A percentile compares a stretch with the other conserved stretches of the same genome.
Evolutionary conservation across 2,329 filamentous ascomycete genomes (phyloP).

Genomic region (Colletotrichum karsti): DNA sequence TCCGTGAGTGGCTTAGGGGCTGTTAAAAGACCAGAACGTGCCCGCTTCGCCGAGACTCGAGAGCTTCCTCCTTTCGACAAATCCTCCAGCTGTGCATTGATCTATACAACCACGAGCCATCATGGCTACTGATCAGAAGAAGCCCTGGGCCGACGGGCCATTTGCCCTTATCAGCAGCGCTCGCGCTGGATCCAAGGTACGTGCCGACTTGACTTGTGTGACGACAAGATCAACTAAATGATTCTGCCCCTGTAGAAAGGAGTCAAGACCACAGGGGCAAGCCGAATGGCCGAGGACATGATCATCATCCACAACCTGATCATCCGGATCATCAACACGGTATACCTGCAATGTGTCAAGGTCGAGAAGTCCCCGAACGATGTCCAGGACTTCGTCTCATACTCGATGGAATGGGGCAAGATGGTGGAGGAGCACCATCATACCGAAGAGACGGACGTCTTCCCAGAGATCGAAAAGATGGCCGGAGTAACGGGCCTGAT

Average conservation of each 20-base stretch:
- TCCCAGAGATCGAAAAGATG: constrained; percentile 40
- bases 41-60: background rate
- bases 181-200: constrained; percentile 34
- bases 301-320: constrained; percentile 40
- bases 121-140: constrained; percentile 28
- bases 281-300: constrained; percentile 39
- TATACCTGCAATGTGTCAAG: constrained; percentile 36
- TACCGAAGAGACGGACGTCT: constrained; percentile 41
- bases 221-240: background rate
- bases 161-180: constrained; percentile 39
- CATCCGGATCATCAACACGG: constrained; percentile 38
- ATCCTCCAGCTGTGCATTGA: too few species aligned
- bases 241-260: constrained; percentile 18
- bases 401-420: constrained; percentile 33
- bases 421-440: constrained; percentile 41
- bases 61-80: too few species aligned
- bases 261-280: constrained; percentile 31
- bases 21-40: too few species aligned
- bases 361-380: constrained; percentile 33
- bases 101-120: background rate
- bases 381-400: constrained; percentile 38
- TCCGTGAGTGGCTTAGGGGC: too few species aligned
- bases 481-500: constrained; percentile 37
- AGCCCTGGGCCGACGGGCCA: constrained; percentile 43
- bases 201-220: background rate